A percentile compares a stretch with the other conserved stretches of the same genome.
Evolutionary conservation across 306 rosid species (phyloP).

Genomic region (Pueraria montana): DNA sequence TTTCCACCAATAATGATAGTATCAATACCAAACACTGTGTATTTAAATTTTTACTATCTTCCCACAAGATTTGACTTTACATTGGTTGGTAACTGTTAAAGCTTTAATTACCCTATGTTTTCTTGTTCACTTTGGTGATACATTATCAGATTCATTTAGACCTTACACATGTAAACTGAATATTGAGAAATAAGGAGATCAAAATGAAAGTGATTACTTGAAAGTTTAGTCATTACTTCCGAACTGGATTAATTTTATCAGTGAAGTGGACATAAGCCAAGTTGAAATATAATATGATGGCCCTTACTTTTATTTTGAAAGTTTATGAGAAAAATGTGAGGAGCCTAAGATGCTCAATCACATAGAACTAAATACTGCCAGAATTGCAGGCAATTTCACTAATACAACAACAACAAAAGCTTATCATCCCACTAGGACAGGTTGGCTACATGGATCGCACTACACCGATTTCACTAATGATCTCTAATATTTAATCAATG

Average conservation of each 20-base stretch:
- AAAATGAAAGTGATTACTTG: not conserved
- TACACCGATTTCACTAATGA: not conserved
- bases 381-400: not conserved
- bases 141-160: not conserved
- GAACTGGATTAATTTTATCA: slow-evolving; percentile 9
- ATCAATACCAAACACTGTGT: not conserved
- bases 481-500: not conserved
- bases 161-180: not conserved
- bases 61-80: not conserved
- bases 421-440: not conserved
- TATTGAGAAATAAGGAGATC: not conserved
- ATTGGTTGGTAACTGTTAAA: not conserved
- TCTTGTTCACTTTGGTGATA: not conserved
- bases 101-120: not conserved
- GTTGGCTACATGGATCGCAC: not conserved
- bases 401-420: not conserved
- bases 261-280: not conserved
- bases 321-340: not conserved
- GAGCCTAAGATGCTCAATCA: not conserved
- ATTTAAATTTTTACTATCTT: not conserved
- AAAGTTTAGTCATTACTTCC: not conserved
- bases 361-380: not conserved
- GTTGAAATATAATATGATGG: not conserved
- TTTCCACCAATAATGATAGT: slow-evolving; percentile 5
- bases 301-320: not conserved